phyloP scores from a whole-genome alignment of 371 early-diverging fungal genomes.

The Saksenaea oblongispora region DNA sequence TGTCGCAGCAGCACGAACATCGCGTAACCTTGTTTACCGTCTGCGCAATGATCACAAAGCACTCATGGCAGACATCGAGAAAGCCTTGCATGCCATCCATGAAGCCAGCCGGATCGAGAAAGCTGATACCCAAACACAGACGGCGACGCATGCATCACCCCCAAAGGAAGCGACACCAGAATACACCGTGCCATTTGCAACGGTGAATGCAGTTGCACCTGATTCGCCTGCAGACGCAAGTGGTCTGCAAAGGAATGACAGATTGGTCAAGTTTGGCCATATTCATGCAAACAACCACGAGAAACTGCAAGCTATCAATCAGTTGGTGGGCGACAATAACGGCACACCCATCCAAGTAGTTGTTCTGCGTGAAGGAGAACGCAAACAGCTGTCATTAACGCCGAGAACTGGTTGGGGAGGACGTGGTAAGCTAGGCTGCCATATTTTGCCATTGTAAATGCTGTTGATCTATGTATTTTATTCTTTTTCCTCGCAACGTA shows the following conservation, averaged over 20 bases:
- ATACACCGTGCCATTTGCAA: conserved; percentile 65
- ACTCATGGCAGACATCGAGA: conserved; percentile 72
- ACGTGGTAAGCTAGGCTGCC: conserved; percentile 73
- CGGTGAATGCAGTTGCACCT: conserved; percentile 79
- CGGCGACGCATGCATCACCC: conserved; percentile 7
- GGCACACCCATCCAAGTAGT: conserved; percentile 48
- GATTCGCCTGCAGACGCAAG: conserved; percentile 79
- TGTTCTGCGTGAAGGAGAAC: conserved; percentile 43
- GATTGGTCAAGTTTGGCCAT: conserved; percentile 63
- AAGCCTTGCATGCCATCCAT: conserved; percentile 69
- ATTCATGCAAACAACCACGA: conserved; percentile 51
- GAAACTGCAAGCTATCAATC: conserved; percentile 53
- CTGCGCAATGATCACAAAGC: conserved; percentile 71
- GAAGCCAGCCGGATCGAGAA: conserved; percentile 27
- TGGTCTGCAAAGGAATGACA: conserved; percentile 65
- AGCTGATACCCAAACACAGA: conserved; percentile 1
- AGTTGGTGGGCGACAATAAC: conserved; percentile 56
- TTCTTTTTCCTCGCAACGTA: neutral
- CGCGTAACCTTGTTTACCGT: conserved; percentile 67
- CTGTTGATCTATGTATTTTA: neutral
- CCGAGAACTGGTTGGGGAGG: conserved; percentile 76
- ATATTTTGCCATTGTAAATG: conserved; percentile 38
- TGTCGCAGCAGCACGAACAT: conserved; percentile 60
- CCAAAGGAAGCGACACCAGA: conserved; percentile 2
- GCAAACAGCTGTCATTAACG: conserved; percentile 38